These are phyloP conservation scores for Candida methanosorbosa DNA, from an alignment of 805 yeast species.

Conservation along the genomic window DNA sequence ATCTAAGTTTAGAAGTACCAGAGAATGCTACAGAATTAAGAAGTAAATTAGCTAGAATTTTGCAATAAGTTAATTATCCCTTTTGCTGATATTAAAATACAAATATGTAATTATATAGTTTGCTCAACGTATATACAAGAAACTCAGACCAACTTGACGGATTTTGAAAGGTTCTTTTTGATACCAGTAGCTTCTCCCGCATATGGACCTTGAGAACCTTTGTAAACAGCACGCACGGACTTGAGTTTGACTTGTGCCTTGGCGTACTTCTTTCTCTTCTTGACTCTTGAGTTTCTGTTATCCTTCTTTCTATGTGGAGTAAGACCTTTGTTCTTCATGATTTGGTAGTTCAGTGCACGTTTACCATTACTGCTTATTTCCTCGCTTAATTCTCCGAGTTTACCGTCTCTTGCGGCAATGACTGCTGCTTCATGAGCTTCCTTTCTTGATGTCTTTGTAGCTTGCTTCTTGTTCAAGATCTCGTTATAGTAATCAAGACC, in stretches of 20 bases:
- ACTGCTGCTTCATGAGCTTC: slow-evolving; percentile 64
- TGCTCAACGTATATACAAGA: not conserved
- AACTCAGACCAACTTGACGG: slow-evolving; percentile 59
- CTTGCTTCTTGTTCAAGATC: slow-evolving; percentile 37
- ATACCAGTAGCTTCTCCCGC: slow-evolving; percentile 97
- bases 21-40: no score
- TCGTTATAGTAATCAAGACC: slow-evolving; percentile 53
- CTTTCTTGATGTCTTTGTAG: slow-evolving; percentile 45
- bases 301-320: slow-evolving; percentile 92
- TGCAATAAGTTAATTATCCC: no score
- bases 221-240: slow-evolving; percentile 85
- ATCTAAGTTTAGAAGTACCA: slow-evolving; percentile 7
- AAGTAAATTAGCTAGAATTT: not conserved
- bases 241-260: slow-evolving; percentile 89
- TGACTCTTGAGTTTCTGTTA: slow-evolving; percentile 90
- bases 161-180: slow-evolving; percentile 84
- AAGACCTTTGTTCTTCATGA: slow-evolving; percentile 91
- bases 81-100: no score
- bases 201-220: slow-evolving; percentile 67
- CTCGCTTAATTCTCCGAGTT: slow-evolving; percentile 61
- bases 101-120: no score
- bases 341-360: slow-evolving; percentile 92
- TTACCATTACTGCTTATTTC: slow-evolving; percentile 73
- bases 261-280: slow-evolving; percentile 96
- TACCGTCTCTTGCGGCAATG: slow-evolving; percentile 78